Conservation (phyloP, 306 rosid genomes). For the Pyrus pyrifolia region DNA sequence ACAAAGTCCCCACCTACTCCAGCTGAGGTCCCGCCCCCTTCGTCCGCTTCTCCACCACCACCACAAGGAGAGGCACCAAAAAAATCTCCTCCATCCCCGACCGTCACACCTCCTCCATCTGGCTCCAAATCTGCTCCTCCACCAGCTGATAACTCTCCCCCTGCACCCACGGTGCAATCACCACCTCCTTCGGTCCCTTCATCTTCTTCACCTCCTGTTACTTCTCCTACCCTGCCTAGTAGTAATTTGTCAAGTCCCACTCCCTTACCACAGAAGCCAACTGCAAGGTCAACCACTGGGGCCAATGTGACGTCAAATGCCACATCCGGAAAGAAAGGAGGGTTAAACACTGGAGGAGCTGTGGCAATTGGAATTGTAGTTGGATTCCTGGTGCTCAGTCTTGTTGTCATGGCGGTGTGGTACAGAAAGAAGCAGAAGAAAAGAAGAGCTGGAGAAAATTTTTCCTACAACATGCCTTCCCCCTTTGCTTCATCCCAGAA, state of each 20-base stretch:
- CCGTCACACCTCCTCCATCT: constrained; percentile 43
- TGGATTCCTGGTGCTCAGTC: constrained; percentile 62
- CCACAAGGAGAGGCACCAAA: constrained; percentile 36
- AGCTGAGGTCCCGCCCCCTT: constrained; percentile 43
- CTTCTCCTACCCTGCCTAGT: constrained; percentile 30
- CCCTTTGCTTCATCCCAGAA: constrained; percentile 86
- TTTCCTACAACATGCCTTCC: constrained; percentile 49
- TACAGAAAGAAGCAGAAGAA: constrained; percentile 55
- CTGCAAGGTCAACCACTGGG: constrained; percentile 40
- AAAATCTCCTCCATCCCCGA: constrained; percentile 42
- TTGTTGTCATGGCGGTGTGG: constrained; percentile 58
- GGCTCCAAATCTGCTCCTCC: constrained; percentile 44
- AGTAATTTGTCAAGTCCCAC: constrained; percentile 30
- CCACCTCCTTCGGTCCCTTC: constrained; percentile 64
- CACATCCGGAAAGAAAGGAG: constrained; percentile 34
- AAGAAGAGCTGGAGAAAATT: constrained; percentile 30
- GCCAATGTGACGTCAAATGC: constrained; percentile 7
- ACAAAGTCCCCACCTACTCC: constrained; percentile 58
- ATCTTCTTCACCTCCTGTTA: constrained; percentile 47
- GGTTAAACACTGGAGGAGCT: constrained; percentile 38
- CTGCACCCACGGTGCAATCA: constrained; percentile 42
- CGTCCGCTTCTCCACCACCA: constrained; percentile 46
- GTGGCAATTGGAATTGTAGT: constrained; percentile 56
- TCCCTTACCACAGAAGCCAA: constrained; percentile 45
- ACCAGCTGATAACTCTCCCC: constrained; percentile 21